Base-by-base conservation (phyloP, 1,139 yeast genomes). In the Zhuliangozyma parablackwelliae region DNA sequence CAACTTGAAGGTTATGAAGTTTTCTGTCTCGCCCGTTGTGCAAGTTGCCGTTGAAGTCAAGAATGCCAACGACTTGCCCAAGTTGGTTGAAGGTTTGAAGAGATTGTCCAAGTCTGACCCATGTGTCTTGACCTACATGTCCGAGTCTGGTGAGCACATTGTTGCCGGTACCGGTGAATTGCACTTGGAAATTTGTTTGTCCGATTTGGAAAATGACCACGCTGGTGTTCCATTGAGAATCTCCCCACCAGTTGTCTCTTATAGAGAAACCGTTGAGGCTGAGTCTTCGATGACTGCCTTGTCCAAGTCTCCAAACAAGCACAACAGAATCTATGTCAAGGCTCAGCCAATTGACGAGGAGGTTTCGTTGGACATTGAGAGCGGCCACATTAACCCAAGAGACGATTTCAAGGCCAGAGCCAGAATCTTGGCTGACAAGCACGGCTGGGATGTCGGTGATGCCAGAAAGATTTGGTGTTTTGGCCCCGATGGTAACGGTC, bases 401-500 rank as follows among this genome's bases (percentile, higher is more conserved):
- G 98, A 90, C 63, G 98, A 92, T 80, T 81, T 92, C 89, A 92
- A 92, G 83, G 86, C 87, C 60, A 90, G 98, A 82, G 98, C 98
- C 59, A 90, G 98, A 83, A 65, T 88, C 69, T 80, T 92, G 81
- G 97, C 98, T 65, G 98, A 92, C 71, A 96, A 92, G 71, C 94
- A 73, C 84, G 97, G 92, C 59, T 92, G 98, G 98, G 97, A 92
- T 69, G 97, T 92, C 66, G 80, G 96, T 62, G 98, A 92, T 66
- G 98, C 97, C 75, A 89, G 98, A 85, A 92, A 92, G 94, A 92
- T 92, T 68, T 92, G 98, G 98, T 89, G 97, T 86, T 92, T 92
- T 89, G 98, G 98, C 80, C 98, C 98, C 70, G 98, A 92, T 66
- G 97, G 97, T 77, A 80, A 79, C 72, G 98, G 98, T 78, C 92